Base-by-base conservation (phyloP, 352 stramenopile genomes). In the Phytophthora cactorum region DNA sequence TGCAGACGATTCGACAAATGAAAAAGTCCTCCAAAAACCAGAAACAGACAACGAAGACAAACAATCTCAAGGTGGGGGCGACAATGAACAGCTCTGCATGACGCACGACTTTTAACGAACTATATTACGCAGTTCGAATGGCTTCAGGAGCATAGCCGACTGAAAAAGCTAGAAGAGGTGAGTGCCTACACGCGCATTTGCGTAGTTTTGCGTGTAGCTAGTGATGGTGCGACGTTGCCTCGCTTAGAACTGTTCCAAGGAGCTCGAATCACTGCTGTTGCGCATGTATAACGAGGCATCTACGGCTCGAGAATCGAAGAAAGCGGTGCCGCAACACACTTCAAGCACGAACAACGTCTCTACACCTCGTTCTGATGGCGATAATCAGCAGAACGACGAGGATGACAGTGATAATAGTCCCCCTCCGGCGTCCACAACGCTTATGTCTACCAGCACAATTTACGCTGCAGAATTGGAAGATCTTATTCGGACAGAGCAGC, bases 161-260 rank as follows among this genome's bases (percentile, higher is more conserved):
- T 91, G 15, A 88, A 81, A 57, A 89, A 80, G 17, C 66, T 92
- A 11, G 83, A 92, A 65, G 81, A 89, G 60, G 83, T 88, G 45
- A 15, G 50, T 52, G 10, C 17, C 22, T 17, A 15, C 14, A 25
- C 14, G 3, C 5, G 15, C 8, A 54, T 14, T 41, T 27, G 10
- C 3, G 17, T 34, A 44, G 15, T 47, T 50, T 43, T 17, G n/a
- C 41, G 4, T 7, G 41, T 27, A 22, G 12, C 4, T 50, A 7
- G 32, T 32, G 8, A 46, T 11, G 9, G 10, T 17, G 55, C 15
- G 27, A 43, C 34, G 17, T 34, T 52, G 3, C 15, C 45, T 43
- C 1, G 11, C 15, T 61, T 59, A 92, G 84, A 78, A 65, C 6
- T 89, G 64, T 38, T 64, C 77, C 3, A 89, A 84, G 60, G 85